Base-by-base conservation (phyloP, 106 monocot species). In the Vanilla planifolia region DNA sequence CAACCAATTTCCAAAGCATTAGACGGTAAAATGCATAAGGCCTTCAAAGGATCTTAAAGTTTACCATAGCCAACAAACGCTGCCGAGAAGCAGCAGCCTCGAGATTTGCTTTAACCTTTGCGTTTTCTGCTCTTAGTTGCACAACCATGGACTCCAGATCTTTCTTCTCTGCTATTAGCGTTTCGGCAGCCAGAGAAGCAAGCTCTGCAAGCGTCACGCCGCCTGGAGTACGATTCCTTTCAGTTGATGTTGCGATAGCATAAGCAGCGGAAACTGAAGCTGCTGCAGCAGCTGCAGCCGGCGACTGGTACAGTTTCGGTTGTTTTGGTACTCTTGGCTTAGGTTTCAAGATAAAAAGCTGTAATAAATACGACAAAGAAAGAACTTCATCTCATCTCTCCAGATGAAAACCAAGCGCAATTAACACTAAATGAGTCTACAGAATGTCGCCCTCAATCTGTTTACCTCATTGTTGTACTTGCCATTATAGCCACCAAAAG, bases 401-500 rank as follows among this genome's bases (percentile, higher is more conserved):
- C n/a, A n/a, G n/a, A n/a, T n/a, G n/a, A n/a, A n/a, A n/a, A n/a
- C n/a, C n/a, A n/a, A n/a, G n/a, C n/a, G n/a, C n/a, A n/a, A n/a
- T n/a, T n/a, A n/a, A n/a, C n/a, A n/a, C n/a, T n/a, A n/a, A 8
- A 21, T 10, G 23, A 48, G n/a, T 24, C 25, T 48, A 1, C 9
- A 48, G 46, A 47, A 8, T 48, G 48, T 48, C 21, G 25, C 48
- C 21, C 23, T 23, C 48, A 2, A 48, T 16, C n/a, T 48, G 9
- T 19, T 32, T 75, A 94, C 94, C 85, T 94, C 89, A 71, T 94
- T 86, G 53, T 72, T 85, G 72, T 94, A 94, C 43, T 76, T 89
- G 22, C 94, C 94, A 69, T 94, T 94, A 68, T 94, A 94, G 62
- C 94, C 94, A 45, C 94, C 94, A 71, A 94, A 89, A n/a, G 94